Percentiles rank a stretch among this genome's conserved stretches.
These are phyloP conservation scores for Scolecobasidium constrictum DNA, from an alignment of 2,329 filamentous ascomycete species.

Conservation along the genomic window DNA sequence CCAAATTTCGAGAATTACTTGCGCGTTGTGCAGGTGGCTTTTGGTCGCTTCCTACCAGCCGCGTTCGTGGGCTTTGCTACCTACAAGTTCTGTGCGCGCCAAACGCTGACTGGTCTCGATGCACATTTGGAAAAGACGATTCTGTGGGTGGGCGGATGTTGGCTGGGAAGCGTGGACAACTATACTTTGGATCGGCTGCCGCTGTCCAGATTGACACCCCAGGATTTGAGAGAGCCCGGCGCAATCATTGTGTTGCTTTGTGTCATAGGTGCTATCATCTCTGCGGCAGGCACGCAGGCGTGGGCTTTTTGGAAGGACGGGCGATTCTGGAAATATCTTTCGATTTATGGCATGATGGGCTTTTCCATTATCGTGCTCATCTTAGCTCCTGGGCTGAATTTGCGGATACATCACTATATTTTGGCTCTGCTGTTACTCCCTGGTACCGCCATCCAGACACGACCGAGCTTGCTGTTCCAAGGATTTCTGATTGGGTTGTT, in stretches of 20 bases:
- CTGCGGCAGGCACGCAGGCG: conserved; percentile 20
- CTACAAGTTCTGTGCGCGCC: conserved; percentile 19
- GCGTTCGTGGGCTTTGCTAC: conserved; percentile 20
- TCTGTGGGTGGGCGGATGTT: conserved; percentile 24
- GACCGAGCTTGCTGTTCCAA: conserved; percentile 23
- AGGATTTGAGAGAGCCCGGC: conserved; percentile 26
- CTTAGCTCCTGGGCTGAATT: conserved; percentile 8
- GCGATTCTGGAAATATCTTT: conserved; percentile 13
- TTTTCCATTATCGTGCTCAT: conserved; percentile 9
- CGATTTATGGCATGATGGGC: conserved; percentile 9
- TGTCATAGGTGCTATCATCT: conserved; percentile 20
- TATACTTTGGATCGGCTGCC: conserved; percentile 24
- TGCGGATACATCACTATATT: conserved; percentile 18
- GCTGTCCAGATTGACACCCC: conserved; percentile 23
- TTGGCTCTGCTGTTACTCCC: conserved; percentile 23
- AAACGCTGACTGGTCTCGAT: conserved; percentile 18
- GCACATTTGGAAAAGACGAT: conserved; percentile 26
- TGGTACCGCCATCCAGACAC: conserved; percentile 24
- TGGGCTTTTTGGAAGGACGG: conserved; percentile 23
- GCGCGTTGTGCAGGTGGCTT: conserved; percentile 20
- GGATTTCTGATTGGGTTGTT: conserved; percentile 25
- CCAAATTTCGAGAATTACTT: conserved; percentile 20
- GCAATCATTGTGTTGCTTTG: conserved; percentile 23
- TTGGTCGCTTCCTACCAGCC: conserved; percentile 24
- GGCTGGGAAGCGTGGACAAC: conserved; percentile 23